Base-by-base conservation (phyloP, 2,329 filamentous ascomycete genomes). In the Zarea fungicola region DNA sequence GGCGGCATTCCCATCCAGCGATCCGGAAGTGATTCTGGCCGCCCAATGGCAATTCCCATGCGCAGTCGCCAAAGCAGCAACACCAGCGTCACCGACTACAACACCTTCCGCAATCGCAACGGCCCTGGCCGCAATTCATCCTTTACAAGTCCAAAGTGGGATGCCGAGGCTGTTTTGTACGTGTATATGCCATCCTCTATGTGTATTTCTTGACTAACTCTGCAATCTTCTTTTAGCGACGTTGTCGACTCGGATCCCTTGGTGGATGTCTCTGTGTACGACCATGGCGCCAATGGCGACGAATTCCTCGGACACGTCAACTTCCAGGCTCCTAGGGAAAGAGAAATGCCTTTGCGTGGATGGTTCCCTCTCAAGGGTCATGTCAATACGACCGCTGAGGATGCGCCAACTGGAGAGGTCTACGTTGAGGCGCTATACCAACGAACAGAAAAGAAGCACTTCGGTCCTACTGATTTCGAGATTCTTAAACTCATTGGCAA, bases 401-500 rank as follows among this genome's bases (percentile, higher is more conserved):
- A 89, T 52, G 80, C 84, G 23, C 81, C 82, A 16, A 87, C 92
- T 1, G 93, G 93, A 45, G 92, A 99, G 63, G 87, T 99, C 43
- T 88, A 88, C 57, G 81, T 99, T 39, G 85, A 91, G 58, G 85
- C 95, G 50, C 77, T 81, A 18, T 99, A 93, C 65, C 89, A 96
- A 61, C 84, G 85, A 62, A 85, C 85, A 2, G 90, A 95, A 54
- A 92, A 89, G 74, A 95, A 85, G 66, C 88, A 93, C 55, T 95
- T 92, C 60, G 93, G 93, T 2, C 93, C 93, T 3, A 89, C 89
- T 57, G 93, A 99, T 65, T 99, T 99, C 67, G 85, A 95, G 59
- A 95, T 99, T 45, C 72, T 99, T 53, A 93, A 95, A 66, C 81
- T 99, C 49, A 97, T 99, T 56, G 93, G 93, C 54, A 97, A 97